Evolutionary conservation across 1,139 yeast genomes (phyloP).

Genomic region (Saccharomycopsis crataegensis): DNA sequence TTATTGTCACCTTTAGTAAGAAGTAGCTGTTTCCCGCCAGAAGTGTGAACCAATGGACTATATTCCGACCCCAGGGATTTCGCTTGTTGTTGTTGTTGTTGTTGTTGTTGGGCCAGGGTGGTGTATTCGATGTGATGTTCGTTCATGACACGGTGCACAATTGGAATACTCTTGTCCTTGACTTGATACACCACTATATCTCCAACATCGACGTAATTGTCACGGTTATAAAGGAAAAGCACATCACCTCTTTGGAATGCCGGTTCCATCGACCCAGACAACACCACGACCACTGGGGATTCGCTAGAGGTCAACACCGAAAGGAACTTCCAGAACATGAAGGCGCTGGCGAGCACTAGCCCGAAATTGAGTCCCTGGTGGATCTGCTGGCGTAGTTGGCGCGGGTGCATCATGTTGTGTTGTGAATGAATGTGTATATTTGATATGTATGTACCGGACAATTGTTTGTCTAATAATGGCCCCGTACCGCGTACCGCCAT

Average conservation of each 20-base stretch:
- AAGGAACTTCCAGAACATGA: constrained; percentile 84
- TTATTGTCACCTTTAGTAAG: constrained; percentile 97
- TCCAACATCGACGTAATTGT: constrained; percentile 65
- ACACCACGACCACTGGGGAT: constrained; percentile 93
- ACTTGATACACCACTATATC: constrained; percentile 95
- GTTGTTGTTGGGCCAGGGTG: constrained; percentile 20
- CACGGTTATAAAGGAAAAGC: constrained; percentile 83
- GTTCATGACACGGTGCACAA: constrained; percentile 89
- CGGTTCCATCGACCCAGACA: constrained; percentile 99
- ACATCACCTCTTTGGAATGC: constrained; percentile 98
- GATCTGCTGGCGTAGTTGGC: constrained; percentile 27
- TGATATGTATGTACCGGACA: too few species aligned
- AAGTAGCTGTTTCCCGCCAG: constrained; percentile 50
- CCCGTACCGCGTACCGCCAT: too few species aligned
- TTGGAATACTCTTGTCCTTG: constrained; percentile 75
- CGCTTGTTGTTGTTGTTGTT: constrained; percentile 20
- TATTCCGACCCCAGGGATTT: too few species aligned
- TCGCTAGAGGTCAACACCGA: constrained; percentile 74
- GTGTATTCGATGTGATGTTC: constrained; percentile 47
- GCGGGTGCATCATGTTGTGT: constrained; percentile 12
- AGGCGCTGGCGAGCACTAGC: constrained; percentile 80
- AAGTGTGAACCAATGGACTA: constrained; percentile 5
- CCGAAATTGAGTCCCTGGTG: constrained; percentile 61
- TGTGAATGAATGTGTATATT: too few species aligned
- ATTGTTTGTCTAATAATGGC: too few species aligned